Percentiles rank a stretch among this genome's conserved stretches.
Evolutionary conservation across 306 rosid species (phyloP).

Genomic region (Vigna nakashimae): DNA sequence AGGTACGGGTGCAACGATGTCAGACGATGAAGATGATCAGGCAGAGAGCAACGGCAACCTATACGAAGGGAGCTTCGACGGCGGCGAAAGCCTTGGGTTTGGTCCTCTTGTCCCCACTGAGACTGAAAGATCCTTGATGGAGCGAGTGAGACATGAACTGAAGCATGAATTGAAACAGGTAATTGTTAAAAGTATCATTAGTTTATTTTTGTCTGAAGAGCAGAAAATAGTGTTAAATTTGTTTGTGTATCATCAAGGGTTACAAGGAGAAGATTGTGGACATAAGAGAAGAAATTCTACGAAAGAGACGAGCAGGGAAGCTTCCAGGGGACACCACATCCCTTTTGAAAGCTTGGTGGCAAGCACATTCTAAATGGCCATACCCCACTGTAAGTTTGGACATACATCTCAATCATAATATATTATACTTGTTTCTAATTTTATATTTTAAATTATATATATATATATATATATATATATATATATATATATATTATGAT

Average conservation of each 20-base stretch:
- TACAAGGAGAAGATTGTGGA: constrained; percentile 94
- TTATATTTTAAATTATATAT: too few species aligned
- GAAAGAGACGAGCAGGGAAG: constrained; percentile 96
- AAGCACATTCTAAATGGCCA: constrained; percentile 98
- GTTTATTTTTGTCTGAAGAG: too few species aligned
- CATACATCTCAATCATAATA: neutral
- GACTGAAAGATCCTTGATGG: constrained; percentile 90
- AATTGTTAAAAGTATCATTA: neutral
- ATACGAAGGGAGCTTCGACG: constrained; percentile 72
- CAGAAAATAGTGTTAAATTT: neutral
- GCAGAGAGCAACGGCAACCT: constrained; percentile 71
- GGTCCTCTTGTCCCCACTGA: constrained; percentile 94
- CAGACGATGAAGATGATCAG: constrained; percentile 88
- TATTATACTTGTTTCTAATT: too few species aligned
- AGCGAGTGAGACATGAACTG: constrained; percentile 86
- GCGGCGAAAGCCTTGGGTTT: constrained; percentile 73
- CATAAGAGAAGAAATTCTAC: constrained; percentile 86
- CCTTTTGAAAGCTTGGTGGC: constrained; percentile 96
- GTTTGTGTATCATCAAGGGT: constrained; percentile 59
- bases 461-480: too few species aligned
- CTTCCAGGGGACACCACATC: constrained; percentile 99
- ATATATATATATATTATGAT: too few species aligned
- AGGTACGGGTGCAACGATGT: constrained; percentile 98
- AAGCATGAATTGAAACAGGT: constrained; percentile 89
- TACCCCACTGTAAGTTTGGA: constrained; percentile 83